These are phyloP conservation scores for Dioscorea dumetorum DNA, from an alignment of 106 monocot species.

Conservation along the genomic window DNA sequence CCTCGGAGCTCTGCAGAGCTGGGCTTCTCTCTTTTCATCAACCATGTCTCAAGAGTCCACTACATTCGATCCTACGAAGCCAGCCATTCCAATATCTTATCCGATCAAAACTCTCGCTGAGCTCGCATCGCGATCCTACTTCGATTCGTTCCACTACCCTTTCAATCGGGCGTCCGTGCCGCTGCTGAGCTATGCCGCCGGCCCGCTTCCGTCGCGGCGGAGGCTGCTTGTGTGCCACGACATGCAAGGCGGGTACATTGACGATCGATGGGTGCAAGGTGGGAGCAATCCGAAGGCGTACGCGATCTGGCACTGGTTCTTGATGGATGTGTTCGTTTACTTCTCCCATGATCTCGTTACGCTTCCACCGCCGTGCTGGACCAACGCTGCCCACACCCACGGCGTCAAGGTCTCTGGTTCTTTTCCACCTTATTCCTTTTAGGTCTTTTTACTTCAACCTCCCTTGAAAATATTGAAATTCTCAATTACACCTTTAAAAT, in stretches of 20 bases:
- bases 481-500: too few species aligned
- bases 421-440: too few species aligned
- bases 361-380: constrained; percentile 86
- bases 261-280: constrained; percentile 85
- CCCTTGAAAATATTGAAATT: too few species aligned
- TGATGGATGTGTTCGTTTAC: constrained; percentile 94
- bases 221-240: constrained; percentile 93
- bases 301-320: constrained; percentile 86
- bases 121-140: constrained; percentile 57
- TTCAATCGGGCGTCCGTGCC: constrained; percentile 74
- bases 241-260: constrained; percentile 77
- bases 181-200: constrained; percentile 24
- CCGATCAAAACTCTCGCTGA: constrained; percentile 55
- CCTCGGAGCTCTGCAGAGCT: too few species aligned
- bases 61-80: constrained; percentile 38
- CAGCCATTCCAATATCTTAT: constrained; percentile 74
- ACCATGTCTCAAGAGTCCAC: background rate
- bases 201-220: constrained; percentile 27
- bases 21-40: background rate
- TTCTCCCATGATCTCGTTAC: constrained; percentile 87
- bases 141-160: constrained; percentile 69
- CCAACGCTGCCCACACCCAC: constrained; percentile 81
- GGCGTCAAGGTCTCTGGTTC: constrained; percentile 68
- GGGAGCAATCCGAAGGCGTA: constrained; percentile 70
- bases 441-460: too few species aligned